Percentiles rank a stretch among this genome's conserved stretches.
Evolutionary conservation across 257 asterid genomes (phyloP).

Genomic region (Schizonepeta tenuifolia): DNA sequence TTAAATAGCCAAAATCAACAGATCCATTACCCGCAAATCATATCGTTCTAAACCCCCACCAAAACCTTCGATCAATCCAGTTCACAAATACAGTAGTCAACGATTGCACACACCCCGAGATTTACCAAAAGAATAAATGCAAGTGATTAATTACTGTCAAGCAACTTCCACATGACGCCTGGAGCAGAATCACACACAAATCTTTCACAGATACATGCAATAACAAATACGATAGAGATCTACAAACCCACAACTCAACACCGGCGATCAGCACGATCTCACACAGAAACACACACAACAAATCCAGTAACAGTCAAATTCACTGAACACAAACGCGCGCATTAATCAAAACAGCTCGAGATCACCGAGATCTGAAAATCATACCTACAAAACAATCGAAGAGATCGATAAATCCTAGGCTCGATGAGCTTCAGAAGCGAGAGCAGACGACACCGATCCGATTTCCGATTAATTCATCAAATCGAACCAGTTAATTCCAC

Average conservation of each 20-base stretch:
- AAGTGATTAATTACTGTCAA: conserved; percentile 18
- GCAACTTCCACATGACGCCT: conserved; percentile 26
- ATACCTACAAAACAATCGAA: conserved; percentile 40
- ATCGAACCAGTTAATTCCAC: conserved; percentile 12
- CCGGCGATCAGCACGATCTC: conserved; percentile 39
- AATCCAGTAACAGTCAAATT: conserved; percentile 24
- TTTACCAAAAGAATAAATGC: conserved; percentile 22
- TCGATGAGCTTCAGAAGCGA: conserved; percentile 16
- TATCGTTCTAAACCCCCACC: conserved; percentile 19
- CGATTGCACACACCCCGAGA: not conserved
- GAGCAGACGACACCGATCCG: conserved; percentile 38
- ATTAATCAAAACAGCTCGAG: conserved; percentile 32
- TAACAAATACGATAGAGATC: conserved; percentile 37
- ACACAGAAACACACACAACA: conserved; percentile 20
- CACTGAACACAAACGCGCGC: conserved; percentile 33
- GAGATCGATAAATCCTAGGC: conserved; percentile 31
- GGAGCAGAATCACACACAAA: conserved; percentile 23
- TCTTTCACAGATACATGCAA: conserved; percentile 28
- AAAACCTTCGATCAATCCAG: conserved; percentile 23
- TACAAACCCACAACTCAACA: conserved; percentile 23
- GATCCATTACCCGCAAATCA: conserved; percentile 28
- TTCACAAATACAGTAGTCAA: not conserved
- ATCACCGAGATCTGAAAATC: conserved; percentile 45
- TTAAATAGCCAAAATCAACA: conserved; percentile 22
- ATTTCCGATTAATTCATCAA: conserved; percentile 37